Evolutionary conservation across 352 stramenopile genomes (phyloP), one percentile per base, ranked within the genome.

Genomic region (Pythium rishiriense): DNA sequence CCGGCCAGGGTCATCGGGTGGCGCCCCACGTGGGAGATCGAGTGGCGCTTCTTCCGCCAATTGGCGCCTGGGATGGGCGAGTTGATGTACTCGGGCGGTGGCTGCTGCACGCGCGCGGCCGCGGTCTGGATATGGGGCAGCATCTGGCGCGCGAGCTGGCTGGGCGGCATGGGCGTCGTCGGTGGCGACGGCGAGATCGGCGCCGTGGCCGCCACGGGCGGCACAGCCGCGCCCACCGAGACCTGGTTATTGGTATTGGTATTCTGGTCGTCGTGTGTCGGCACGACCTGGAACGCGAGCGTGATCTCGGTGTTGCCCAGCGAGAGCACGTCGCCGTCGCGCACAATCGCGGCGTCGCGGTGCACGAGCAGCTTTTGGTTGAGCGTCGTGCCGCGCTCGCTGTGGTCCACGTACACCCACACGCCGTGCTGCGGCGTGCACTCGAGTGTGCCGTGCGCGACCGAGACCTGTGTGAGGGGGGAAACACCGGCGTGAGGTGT

Each of bases 391-490:
- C 85, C 85, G 5, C 59, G 28, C 2, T 54, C 48, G 50, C 85
- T 93, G 57, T 93, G 85, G 70, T 93, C 85, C 24, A 89, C 85
- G 41, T 83, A 93, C 39, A 93, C 76, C 85, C 85, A 93, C 5
- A 92, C 56, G 26, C 81, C 76, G 9, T 78, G 60, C 26, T 71
- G 51, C n/a, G 33, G 39, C 37, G 64, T 70, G 56, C 56, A 70
- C 64, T 70, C 64, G 41, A 70, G 50, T 35, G 64, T 70, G 51
- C 64, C 64, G 17, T 70, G 64, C 35, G 50, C 15, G 1, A 41
- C 24, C 8, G 64, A 65, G 41, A 70, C 63, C 63, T 69, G 31
- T 17, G 31, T 5, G 14, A 43, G 9, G 11, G n/a, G n/a, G n/a
- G n/a, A n/a, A 12, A 42, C 37, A 43, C 37, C 37, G 15, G 37